These are phyloP conservation scores for Pistacia integerrima DNA, from an alignment of 345 rosid genomes.

Conservation along the genomic window DNA sequence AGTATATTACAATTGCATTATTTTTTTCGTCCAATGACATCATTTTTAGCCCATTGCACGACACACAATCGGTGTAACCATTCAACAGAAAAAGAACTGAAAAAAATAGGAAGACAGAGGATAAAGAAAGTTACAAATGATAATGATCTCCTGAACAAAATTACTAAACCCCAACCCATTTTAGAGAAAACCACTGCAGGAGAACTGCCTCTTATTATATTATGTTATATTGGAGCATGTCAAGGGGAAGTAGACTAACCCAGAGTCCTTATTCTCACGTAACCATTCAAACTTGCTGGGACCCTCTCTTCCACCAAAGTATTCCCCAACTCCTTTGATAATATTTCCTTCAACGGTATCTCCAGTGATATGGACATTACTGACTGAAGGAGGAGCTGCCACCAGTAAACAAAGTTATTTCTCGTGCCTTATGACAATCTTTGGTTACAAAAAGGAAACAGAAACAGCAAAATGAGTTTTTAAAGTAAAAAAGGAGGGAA, in stretches of 20 bases:
- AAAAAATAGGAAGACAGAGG: not conserved
- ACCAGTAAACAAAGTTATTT: constrained; percentile 24
- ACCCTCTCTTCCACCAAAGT: constrained; percentile 98
- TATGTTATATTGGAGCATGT: not conserved
- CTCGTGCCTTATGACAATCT: not conserved
- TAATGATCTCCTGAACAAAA: not conserved
- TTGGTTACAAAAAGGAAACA: not conserved
- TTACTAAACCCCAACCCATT: constrained; percentile 1
- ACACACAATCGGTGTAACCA: not conserved
- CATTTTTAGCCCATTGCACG: too few relatives aligned
- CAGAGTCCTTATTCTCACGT: constrained; percentile 68
- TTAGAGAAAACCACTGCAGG: not conserved
- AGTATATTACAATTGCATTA: not conserved
- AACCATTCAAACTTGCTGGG: constrained; percentile 98
- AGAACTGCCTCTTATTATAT: constrained; percentile 6
- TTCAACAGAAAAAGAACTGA: not conserved
- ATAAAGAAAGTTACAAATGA: not conserved
- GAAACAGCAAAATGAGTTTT: not conserved
- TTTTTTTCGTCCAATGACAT: too few relatives aligned
- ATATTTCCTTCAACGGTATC: constrained; percentile 77
- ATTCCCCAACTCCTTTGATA: constrained; percentile 79
- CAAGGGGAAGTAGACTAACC: constrained; percentile 50
- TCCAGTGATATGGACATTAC: constrained; percentile 74
- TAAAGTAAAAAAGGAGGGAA: not conserved
- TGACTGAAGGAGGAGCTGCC: constrained; percentile 92